Evolutionary conservation across 1,284 basidiomycete genomes (phyloP).

Genomic region (Trametes sp.): DNA sequence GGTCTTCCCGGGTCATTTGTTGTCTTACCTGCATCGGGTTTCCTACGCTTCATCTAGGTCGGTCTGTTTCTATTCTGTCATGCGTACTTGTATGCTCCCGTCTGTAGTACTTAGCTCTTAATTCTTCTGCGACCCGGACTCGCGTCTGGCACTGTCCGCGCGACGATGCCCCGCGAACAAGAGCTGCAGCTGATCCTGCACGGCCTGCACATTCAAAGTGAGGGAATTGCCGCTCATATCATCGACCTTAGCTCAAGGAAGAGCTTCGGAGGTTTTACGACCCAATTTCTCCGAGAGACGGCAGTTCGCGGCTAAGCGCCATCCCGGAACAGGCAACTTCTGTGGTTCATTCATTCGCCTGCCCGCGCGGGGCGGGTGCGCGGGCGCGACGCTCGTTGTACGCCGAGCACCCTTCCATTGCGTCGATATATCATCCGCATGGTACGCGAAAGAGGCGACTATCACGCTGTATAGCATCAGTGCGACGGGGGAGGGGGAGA

Average conservation of each 20-base stretch:
- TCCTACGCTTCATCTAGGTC: neutral
- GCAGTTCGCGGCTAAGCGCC: neutral
- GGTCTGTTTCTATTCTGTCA: neutral
- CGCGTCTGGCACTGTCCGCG: too few species aligned
- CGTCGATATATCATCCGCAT: too few species aligned
- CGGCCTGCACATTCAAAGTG: too few species aligned
- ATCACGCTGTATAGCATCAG: neutral
- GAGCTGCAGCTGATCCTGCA: too few species aligned
- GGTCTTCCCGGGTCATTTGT: neutral
- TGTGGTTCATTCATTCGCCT: conserved; percentile 15
- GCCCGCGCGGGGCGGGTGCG: neutral
- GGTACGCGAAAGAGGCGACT: neutral
- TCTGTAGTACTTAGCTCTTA: too few species aligned
- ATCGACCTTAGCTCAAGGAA: conserved; percentile 14
- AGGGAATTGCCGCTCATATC: too few species aligned
- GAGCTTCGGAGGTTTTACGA: conserved; percentile 18
- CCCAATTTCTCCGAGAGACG: conserved; percentile 16
- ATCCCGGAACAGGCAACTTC: conserved; percentile 20
- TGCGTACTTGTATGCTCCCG: neutral
- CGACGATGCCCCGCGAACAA: too few species aligned
- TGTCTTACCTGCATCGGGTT: neutral
- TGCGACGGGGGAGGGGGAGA: neutral
- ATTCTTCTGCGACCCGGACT: too few species aligned
- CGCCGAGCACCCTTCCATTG: too few species aligned
- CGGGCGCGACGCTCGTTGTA: neutral